Evolutionary conservation across 768 basidiomycete genomes (phyloP).

Genomic region (Asterophora lycoperdoides): DNA sequence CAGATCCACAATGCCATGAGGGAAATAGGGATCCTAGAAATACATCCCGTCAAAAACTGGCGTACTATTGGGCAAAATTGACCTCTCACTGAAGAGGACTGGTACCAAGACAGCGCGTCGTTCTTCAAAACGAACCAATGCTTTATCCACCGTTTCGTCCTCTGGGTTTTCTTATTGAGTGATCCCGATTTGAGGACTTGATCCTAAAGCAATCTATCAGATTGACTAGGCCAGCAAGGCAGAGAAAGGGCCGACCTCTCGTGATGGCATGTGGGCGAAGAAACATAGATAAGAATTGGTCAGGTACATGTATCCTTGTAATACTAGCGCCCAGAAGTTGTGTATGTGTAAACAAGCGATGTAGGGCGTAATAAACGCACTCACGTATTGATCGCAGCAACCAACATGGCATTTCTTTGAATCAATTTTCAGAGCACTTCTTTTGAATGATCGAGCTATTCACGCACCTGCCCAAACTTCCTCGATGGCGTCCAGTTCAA

Average conservation of each 20-base stretch:
- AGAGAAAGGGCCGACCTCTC: slow-evolving; percentile 56
- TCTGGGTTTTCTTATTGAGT: slow-evolving; percentile 80
- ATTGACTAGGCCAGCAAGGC: neutral
- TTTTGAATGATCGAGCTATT: neutral
- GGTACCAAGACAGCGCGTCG: slow-evolving; percentile 95
- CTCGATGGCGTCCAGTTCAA: slow-evolving; percentile 72
- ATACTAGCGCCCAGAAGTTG: slow-evolving; percentile 43
- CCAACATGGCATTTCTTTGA: slow-evolving; percentile 89
- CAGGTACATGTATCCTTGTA: slow-evolving; percentile 97
- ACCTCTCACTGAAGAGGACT: slow-evolving; percentile 75
- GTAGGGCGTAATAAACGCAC: slow-evolving; percentile 28
- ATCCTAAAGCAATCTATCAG: slow-evolving; percentile 47
- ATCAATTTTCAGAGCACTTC: slow-evolving; percentile 2
- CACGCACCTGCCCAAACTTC: slow-evolving; percentile 79
- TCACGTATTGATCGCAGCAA: slow-evolving; percentile 82
- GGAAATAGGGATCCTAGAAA: slow-evolving; percentile 95
- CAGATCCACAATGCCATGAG: slow-evolving; percentile 92
- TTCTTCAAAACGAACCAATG: slow-evolving; percentile 98
- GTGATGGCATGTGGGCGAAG: slow-evolving; percentile 89
- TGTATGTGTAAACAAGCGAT: neutral
- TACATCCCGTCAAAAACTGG: neutral
- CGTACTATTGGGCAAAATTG: neutral
- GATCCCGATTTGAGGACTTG: slow-evolving; percentile 91
- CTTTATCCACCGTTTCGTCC: slow-evolving; percentile 89
- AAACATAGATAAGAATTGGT: slow-evolving; percentile 94